phyloP scores from a whole-genome alignment of 192 early-diverging fungal species.

The Tieghemiomyces parasiticus region DNA sequence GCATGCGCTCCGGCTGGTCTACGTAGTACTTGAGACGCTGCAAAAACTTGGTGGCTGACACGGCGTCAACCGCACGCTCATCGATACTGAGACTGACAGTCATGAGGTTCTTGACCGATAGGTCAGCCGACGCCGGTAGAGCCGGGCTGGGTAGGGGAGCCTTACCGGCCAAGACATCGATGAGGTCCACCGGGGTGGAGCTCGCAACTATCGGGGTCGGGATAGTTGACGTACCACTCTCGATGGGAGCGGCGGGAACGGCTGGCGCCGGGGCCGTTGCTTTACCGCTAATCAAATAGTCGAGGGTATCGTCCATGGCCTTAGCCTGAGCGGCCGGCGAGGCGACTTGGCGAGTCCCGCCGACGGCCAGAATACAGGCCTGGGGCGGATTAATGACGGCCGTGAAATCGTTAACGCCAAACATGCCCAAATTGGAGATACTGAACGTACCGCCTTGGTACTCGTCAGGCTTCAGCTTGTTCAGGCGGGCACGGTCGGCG shows the following conservation, averaged over 20 bases:
- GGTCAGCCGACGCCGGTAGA: conserved; percentile 15
- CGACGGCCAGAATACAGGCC: conserved; percentile 46
- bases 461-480: conserved; percentile 30
- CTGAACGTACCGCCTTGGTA: conserved; percentile 43
- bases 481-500: conserved; percentile 27
- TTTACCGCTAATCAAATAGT: conserved; percentile 17
- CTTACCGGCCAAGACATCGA: conserved; percentile 16
- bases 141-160: conserved; percentile 21
- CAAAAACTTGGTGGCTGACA: conserved; percentile 28
- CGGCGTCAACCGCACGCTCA: conserved; percentile 23
- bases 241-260: too few relatives aligned
- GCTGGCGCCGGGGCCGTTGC: too few relatives aligned
- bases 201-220: background rate
- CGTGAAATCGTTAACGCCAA: conserved; percentile 30
- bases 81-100: conserved; percentile 19
- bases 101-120: conserved; percentile 21
- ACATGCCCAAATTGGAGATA: conserved; percentile 44
- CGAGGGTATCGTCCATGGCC: conserved; percentile 18
- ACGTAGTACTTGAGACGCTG: conserved; percentile 33
- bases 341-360: conserved; percentile 21
- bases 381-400: conserved; percentile 47
- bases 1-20: conserved; percentile 31
- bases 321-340: conserved; percentile 16
- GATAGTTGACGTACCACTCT: too few relatives aligned
- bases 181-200: background rate